phyloP scores from a whole-genome alignment of 192 early-diverging fungal genomes.

The Coemansia sp. region DNA sequence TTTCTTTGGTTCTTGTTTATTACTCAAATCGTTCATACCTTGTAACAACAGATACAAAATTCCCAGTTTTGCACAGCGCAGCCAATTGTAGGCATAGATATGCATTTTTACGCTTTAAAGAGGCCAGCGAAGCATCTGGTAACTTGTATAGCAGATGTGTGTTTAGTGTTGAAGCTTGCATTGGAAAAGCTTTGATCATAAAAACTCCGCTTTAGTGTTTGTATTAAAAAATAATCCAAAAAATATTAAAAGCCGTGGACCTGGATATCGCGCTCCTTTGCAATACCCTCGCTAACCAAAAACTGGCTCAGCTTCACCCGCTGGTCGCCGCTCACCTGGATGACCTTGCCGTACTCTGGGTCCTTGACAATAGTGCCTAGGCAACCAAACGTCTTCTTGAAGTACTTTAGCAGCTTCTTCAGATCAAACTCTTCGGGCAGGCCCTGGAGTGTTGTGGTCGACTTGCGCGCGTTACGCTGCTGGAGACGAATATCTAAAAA shows the following conservation, averaged over 20 bases:
- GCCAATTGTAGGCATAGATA: no score
- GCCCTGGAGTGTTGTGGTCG: conserved; percentile 93
- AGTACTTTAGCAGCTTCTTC: conserved; percentile 90
- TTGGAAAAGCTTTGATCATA: not conserved
- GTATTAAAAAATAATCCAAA: not conserved
- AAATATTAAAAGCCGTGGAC: conserved; percentile 90
- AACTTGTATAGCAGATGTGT: no score
- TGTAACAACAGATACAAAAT: no score
- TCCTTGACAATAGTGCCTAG: conserved; percentile 93
- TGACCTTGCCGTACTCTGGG: conserved; percentile 86
- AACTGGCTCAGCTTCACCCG: conserved; percentile 79
- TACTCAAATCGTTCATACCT: no score
- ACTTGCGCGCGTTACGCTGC: conserved; percentile 96
- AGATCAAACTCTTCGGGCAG: conserved; percentile 81
- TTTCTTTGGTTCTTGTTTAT: no score
- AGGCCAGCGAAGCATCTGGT: no score
- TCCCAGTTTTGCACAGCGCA: no score
- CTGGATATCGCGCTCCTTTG: conserved; percentile 84
- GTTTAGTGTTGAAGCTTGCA: no score
- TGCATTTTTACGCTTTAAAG: no score
- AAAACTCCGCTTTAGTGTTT: not conserved
- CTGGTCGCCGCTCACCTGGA: conserved; percentile 97
- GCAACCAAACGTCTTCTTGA: conserved; percentile 96
- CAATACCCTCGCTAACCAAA: conserved; percentile 74
- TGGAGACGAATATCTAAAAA: conserved; percentile 93